Base-by-base conservation (phyloP, 805 yeast genomes). In the Candida sakaeoensis region DNA sequence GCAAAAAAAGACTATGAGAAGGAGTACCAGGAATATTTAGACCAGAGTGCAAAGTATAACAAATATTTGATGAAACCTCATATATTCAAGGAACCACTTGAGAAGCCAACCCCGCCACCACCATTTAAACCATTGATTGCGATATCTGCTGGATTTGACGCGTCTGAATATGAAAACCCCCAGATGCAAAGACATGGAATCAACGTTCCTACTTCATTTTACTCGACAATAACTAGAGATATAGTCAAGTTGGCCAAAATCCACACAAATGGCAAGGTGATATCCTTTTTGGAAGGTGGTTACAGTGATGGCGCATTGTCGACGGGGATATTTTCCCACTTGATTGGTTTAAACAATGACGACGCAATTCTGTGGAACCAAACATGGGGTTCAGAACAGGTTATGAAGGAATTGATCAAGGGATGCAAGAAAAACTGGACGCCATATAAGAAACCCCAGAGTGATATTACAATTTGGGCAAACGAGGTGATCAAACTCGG, bases 111-210 rank as follows among this genome's bases (percentile, higher is more conserved):
- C 2, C 63, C 68, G 4, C 73, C 72, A 4, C 61, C 54, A 6
- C 58, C 63, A 1, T 67, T 63, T 50, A 66, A 65, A 44, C 72
- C 75, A 8, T 49, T 85, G 43, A 76, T 87, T 2, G 72, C 82
- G n/a, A 70, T 86, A 1, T 85, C 95, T 32, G 90, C 95, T 0
- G 95, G 95, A 2, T 87, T 86, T 56, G 95, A 86, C 61, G 95
- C 93, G 2, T 79, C 85, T 13, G 95, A 86, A 55, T 81, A 75
- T 57, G 95, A 86, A 54, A 80, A 80, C 42, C 77, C 77, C n/a
- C 76, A 81, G 36, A 87, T 86, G 95, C 95, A 86, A 59, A 68
- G 95, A 39, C 95, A 87, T 56, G 78, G 79, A 0, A 86, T 83
- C 18, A 80, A 82, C 51, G 88, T 86, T 8, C 95, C 95, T 3